Percentiles rank a stretch among this genome's conserved stretches.
Conservation (phyloP, 2,329 filamentous ascomycete species). For the Hymenoscyphus albidus region DNA sequence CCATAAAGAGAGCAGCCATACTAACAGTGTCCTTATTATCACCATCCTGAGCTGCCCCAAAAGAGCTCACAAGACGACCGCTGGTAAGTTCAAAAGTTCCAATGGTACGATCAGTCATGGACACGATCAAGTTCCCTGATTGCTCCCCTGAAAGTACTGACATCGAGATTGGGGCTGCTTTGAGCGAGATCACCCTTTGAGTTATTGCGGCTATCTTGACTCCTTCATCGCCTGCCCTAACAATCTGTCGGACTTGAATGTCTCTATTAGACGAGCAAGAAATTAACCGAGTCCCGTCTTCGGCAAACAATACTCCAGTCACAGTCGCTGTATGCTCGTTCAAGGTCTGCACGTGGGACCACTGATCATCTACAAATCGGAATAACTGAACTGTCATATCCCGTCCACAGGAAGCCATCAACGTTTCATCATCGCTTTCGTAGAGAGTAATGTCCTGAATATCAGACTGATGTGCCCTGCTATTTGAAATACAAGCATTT, state of each 20-base stretch:
- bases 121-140: constrained; percentile 52
- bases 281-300: constrained; percentile 63
- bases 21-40: constrained; percentile 78
- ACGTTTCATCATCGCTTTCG: constrained; percentile 54
- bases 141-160: constrained; percentile 58
- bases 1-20: constrained; percentile 71
- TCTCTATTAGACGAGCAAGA: constrained; percentile 89
- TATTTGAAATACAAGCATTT: constrained; percentile 61
- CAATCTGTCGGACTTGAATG: constrained; percentile 74
- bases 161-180: constrained; percentile 85
- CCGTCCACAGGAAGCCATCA: constrained; percentile 79
- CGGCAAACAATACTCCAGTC: constrained; percentile 69
- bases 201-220: constrained; percentile 73
- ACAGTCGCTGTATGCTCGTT: constrained; percentile 89
- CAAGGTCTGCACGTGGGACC: constrained; percentile 84
- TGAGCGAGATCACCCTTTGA: constrained; percentile 72
- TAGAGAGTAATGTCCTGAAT: constrained; percentile 77
- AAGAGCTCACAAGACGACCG: constrained; percentile 66
- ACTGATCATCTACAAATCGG: constrained; percentile 50
- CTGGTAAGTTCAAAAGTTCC: constrained; percentile 60
- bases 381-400: constrained; percentile 96
- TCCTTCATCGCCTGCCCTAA: constrained; percentile 52
- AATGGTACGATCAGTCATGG: constrained; percentile 56
- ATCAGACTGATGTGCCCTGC: constrained; percentile 82
- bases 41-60: constrained; percentile 74